Percentiles rank a stretch among this genome's conserved stretches.
Evolutionary conservation across 441 rosid species (phyloP).

Genomic region (Dalechampia spathulata): DNA sequence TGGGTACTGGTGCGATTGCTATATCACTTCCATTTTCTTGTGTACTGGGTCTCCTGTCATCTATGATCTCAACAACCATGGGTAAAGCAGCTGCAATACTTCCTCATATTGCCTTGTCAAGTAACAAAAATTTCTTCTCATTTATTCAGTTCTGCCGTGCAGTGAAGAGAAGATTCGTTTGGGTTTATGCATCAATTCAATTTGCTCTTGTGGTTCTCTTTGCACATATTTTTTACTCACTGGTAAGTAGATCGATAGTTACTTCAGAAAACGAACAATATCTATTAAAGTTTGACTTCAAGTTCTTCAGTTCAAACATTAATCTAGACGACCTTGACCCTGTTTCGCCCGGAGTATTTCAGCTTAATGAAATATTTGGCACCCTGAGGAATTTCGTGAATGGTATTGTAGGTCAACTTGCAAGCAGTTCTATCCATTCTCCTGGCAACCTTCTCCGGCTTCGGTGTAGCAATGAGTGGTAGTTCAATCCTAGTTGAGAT

Average conservation of each 20-base stretch:
- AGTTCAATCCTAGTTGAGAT: conserved; percentile 78
- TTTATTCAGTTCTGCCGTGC: conserved; percentile 19
- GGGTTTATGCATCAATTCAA: conserved; percentile 80
- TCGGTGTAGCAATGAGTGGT: conserved; percentile 75
- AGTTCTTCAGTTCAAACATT: too few species aligned
- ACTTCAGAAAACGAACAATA: not conserved
- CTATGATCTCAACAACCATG: conserved; percentile 90
- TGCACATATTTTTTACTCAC: conserved; percentile 70
- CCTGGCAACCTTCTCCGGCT: conserved; percentile 75
- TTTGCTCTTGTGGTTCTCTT: conserved; percentile 78
- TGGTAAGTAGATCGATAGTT: conserved; percentile 43
- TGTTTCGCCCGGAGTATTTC: too few species aligned
- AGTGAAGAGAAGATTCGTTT: conserved; percentile 79
- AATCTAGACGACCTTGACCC: too few species aligned
- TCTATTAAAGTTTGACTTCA: not conserved
- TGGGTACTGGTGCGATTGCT: conserved; percentile 85
- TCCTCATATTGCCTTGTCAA: too few species aligned
- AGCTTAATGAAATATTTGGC: too few species aligned
- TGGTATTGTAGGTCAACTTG: conserved; percentile 36
- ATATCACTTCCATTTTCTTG: conserved; percentile 93
- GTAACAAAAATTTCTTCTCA: not conserved
- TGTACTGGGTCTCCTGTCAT: conserved; percentile 76
- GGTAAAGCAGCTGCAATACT: conserved; percentile 36
- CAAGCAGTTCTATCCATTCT: conserved; percentile 65
- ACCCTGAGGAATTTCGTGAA: not conserved